phyloP scores from a whole-genome alignment of 1,284 basidiomycete species.

The Meira miltonrushii region DNA sequence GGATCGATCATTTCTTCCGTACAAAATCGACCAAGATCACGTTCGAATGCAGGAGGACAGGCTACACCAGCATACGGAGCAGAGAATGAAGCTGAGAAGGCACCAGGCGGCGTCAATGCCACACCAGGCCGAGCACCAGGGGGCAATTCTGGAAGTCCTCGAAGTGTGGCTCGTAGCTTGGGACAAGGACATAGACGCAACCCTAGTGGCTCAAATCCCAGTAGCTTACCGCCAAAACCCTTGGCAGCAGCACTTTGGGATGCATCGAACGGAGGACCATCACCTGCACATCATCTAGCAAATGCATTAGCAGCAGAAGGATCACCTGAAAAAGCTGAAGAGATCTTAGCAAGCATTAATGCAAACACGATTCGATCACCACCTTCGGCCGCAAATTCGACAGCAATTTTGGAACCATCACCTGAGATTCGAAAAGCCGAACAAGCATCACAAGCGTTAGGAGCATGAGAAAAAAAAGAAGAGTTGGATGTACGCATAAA shows the following conservation, averaged over 20 bases:
- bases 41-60: conserved; percentile 36
- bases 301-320: conserved; percentile 17
- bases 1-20: conserved; percentile 82
- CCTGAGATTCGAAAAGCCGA: too few species aligned
- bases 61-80: conserved; percentile 24
- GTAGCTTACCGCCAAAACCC: conserved; percentile 37
- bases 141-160: conserved; percentile 4
- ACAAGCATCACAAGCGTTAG: too few species aligned
- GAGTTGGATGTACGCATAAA: too few species aligned
- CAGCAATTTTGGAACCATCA: too few species aligned
- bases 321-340: not conserved
- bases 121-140: not conserved
- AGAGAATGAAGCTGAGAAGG: not conserved
- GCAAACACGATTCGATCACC: too few species aligned
- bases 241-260: conserved; percentile 45
- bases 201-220: conserved; percentile 33
- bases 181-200: conserved; percentile 30
- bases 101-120: conserved; percentile 2
- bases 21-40: conserved; percentile 57
- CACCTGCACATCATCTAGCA: conserved; percentile 33
- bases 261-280: conserved; percentile 44
- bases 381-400: too few species aligned
- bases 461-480: too few species aligned
- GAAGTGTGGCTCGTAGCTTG: conserved; percentile 18
- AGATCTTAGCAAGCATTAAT: not conserved